Percentiles rank a stretch among this genome's conserved stretches.
Conservation (phyloP, 805 yeast species). For the Nakazawaea populi region DNA sequence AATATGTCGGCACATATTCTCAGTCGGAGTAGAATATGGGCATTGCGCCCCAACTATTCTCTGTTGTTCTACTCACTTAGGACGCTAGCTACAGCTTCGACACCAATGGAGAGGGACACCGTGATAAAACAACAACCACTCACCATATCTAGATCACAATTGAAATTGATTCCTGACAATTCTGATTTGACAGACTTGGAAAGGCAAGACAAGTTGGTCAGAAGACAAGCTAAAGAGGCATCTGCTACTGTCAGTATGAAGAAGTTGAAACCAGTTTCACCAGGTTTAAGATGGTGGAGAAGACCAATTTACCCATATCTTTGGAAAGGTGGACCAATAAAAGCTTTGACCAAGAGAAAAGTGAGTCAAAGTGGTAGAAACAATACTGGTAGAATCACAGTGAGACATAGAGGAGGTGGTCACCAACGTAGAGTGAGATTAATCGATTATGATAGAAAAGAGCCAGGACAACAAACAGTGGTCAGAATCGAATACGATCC, state of each 20-base stretch:
- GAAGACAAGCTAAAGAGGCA: constrained; percentile 67
- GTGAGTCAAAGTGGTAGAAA: constrained; percentile 85
- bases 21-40: constrained; percentile 29
- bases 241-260: constrained; percentile 68
- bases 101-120: neutral
- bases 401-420: constrained; percentile 97
- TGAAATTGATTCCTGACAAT: constrained; percentile 35
- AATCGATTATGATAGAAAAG: constrained; percentile 67
- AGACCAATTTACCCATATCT: constrained; percentile 83
- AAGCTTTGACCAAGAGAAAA: constrained; percentile 66
- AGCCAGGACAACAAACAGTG: constrained; percentile 71
- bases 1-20: constrained; percentile 18
- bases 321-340: constrained; percentile 78
- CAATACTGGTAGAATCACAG: constrained; percentile 79
- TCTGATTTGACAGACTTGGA: constrained; percentile 67
- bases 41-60: neutral
- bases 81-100: neutral
- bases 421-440: constrained; percentile 82
- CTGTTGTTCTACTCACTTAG: neutral
- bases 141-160: constrained; percentile 28
- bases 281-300: constrained; percentile 84
- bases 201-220: constrained; percentile 65
- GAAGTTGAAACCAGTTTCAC: constrained; percentile 73
- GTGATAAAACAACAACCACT: constrained; percentile 12
- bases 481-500: constrained; percentile 94